Conservation (phyloP, 306 rosid species). For the Casuarina equisetifolia region DNA sequence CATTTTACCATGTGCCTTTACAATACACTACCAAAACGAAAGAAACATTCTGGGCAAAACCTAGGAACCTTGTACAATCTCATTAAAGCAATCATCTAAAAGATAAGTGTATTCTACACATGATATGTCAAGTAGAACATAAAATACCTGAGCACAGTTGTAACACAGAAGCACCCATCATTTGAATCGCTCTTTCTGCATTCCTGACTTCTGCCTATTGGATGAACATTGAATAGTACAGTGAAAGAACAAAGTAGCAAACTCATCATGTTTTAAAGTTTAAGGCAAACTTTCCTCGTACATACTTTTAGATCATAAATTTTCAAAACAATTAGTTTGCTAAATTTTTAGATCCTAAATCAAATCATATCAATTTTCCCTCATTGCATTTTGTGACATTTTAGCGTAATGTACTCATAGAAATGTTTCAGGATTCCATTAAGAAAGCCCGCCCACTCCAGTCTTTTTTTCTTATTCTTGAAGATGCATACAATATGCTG, state of each 20-base stretch:
- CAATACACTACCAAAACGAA: background rate
- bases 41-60: background rate
- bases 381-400: background rate
- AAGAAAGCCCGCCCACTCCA: background rate
- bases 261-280: background rate
- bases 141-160: conserved; percentile 65
- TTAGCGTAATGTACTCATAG: background rate
- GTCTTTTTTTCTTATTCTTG: background rate
- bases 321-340: background rate
- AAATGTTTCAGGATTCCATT: background rate
- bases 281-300: background rate
- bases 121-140: background rate
- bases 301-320: background rate
- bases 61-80: background rate
- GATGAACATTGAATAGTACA: background rate
- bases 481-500: background rate
- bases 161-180: conserved; percentile 75
- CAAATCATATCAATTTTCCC: background rate
- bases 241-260: background rate
- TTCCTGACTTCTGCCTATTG: conserved; percentile 70
- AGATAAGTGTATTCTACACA: background rate
- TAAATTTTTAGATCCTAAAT: background rate
- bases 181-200: conserved; percentile 76
- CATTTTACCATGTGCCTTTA: background rate
- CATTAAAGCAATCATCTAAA: conserved; percentile 8